Base-by-base conservation (phyloP, 2,329 filamentous ascomycete genomes). In the Pleomassaria siparia region DNA sequence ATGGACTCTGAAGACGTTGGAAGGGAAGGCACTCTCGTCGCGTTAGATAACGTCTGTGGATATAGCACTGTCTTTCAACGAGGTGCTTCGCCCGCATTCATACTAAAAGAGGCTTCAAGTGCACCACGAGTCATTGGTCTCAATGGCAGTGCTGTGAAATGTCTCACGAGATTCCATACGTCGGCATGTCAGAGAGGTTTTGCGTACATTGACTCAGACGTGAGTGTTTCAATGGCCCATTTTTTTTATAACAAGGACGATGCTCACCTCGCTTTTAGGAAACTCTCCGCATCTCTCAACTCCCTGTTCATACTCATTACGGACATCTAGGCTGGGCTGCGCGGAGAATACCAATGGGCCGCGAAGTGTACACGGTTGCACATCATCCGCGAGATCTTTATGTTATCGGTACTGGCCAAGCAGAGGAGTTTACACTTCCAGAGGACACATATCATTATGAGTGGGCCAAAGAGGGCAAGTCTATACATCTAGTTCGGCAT, bases 391-490 rank as follows among this genome's bases (percentile, higher is more conserved):
- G 86, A 33, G 82, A 84, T 18, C 83, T 87, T 0, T 96, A 95
- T 63, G 83, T 90, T 2, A 75, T 92, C 13, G 89, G 84, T 3
- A 91, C 88, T 46, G 87, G 84, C 52, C 75, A 76, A 7, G 64
- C 71, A 21, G 83, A 86, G 40, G 82, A 85, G 2, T 97, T 96
- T 64, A 87, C 90, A 67, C 79, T 96, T 18, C 89, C 90, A 1
- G 88, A 88, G 44, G 90, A 96, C 57, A 91, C 95, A 49, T 84
- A 89, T 53, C 88, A 95, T 53, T 78, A 81, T 28, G 88, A 94
- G 53, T 92, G 91, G 83, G 81, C 85, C 18, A 82, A 82, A 52
- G 91, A 95, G 70, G 78, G 83, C 67, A 73, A 8, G 35, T 30
- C n/a, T n/a, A 20, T 12, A 15, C 33, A 12, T 29, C 43, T 4